A percentile compares a stretch with the other conserved stretches of the same genome.
Conservation (phyloP, 2,329 filamentous ascomycete genomes). For the Catunica adiposa region DNA sequence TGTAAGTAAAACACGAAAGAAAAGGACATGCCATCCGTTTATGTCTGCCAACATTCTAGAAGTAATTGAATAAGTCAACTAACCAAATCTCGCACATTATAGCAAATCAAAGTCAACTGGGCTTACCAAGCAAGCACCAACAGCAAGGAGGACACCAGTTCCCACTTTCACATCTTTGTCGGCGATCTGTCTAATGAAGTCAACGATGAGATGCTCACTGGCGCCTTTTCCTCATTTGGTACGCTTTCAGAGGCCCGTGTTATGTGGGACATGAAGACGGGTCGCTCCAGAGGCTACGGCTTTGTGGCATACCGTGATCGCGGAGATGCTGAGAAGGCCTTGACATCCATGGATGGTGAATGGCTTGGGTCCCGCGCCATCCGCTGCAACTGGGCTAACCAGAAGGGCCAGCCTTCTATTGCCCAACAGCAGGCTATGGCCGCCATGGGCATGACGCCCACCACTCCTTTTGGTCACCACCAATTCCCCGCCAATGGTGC, state of each 20-base stretch:
- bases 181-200: slow-evolving; percentile 96
- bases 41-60: no score
- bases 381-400: slow-evolving; percentile 99
- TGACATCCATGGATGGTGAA: slow-evolving; percentile 97
- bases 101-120: slow-evolving; percentile 99
- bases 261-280: slow-evolving; percentile 99
- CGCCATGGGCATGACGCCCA: slow-evolving; percentile 95
- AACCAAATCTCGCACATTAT: slow-evolving; percentile 12
- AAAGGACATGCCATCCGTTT: no score
- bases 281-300: slow-evolving; percentile 88
- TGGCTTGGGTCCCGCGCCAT: slow-evolving; percentile 97
- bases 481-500: slow-evolving; percentile 95
- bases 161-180: slow-evolving; percentile 98
- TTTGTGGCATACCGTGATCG: slow-evolving; percentile 96
- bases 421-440: slow-evolving; percentile 95
- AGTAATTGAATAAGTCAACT: no score
- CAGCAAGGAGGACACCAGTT: slow-evolving; percentile 93
- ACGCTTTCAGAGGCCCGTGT: slow-evolving; percentile 93
- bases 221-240: slow-evolving; percentile 92
- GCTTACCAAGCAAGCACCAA: slow-evolving; percentile 91
- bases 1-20: slow-evolving; percentile 47
- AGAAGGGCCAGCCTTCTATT: slow-evolving; percentile 98
- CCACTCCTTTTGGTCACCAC: slow-evolving; percentile 89
- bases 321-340: slow-evolving; percentile 80
- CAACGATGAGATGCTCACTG: slow-evolving; percentile 84